Evolutionary conservation across 2,329 filamentous ascomycete species (phyloP).

Genomic region (Scedosporium minutisporum): DNA sequence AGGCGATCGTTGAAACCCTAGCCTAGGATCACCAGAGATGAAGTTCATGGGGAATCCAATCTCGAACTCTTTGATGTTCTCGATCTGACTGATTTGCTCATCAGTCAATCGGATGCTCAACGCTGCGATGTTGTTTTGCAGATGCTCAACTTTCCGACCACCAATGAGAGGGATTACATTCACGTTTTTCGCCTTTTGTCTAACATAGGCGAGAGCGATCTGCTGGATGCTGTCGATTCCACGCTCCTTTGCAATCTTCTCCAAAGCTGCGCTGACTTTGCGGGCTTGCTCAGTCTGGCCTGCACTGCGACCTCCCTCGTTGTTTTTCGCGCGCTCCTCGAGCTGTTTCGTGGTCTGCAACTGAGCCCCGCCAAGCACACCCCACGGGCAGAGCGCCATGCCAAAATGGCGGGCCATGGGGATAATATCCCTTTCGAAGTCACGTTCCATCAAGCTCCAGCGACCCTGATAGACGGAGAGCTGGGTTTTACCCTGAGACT

Average conservation of each 20-base stretch:
- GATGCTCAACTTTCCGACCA: conserved; percentile 40
- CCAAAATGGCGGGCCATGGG: conserved; percentile 30
- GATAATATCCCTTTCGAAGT: conserved; percentile 31
- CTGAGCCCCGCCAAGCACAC: conserved; percentile 42
- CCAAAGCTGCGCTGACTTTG: conserved; percentile 47
- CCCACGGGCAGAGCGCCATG: conserved; percentile 51
- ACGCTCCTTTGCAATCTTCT: conserved; percentile 47
- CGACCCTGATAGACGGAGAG: conserved; percentile 30
- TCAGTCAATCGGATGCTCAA: conserved; percentile 37
- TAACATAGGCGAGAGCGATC: conserved; percentile 44
- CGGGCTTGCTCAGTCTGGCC: conserved; percentile 36
- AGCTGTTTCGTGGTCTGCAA: conserved; percentile 32
- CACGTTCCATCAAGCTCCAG: conserved; percentile 24
- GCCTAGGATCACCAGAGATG: conserved; percentile 20
- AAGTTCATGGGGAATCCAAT: conserved; percentile 31
- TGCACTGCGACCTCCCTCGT: conserved; percentile 28
- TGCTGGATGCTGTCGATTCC: conserved; percentile 47
- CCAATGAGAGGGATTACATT: conserved; percentile 46
- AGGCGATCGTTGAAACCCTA: conserved; percentile 7
- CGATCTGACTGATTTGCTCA: conserved; percentile 45
- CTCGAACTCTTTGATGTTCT: conserved; percentile 42
- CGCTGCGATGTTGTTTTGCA: conserved; percentile 45
- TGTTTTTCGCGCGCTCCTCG: conserved; percentile 19
- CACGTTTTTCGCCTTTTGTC: conserved; percentile 31
- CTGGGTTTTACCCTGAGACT: conserved; percentile 22